These are phyloP conservation scores for Pichia sp. DNA, from an alignment of 1,139 yeast genomes.

Conservation along the genomic window DNA sequence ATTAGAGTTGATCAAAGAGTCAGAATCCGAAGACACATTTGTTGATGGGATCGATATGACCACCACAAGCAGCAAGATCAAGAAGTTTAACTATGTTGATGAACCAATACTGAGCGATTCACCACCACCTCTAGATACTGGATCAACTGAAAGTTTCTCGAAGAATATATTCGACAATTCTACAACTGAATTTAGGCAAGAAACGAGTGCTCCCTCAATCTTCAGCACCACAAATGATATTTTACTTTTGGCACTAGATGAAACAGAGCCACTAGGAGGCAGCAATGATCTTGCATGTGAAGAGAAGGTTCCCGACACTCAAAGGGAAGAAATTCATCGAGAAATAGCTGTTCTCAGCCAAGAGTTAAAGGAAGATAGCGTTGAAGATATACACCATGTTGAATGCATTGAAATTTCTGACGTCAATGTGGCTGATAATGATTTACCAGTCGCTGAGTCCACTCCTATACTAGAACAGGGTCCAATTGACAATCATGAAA, in stretches of 20 bases:
- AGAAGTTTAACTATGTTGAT: not conserved
- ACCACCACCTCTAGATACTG: not conserved
- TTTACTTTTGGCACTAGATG: not conserved
- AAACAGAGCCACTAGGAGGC: no score
- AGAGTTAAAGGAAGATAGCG: no score
- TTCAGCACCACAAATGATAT: not conserved
- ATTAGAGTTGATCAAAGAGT: slow-evolving; percentile 14
- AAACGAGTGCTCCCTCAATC: not conserved
- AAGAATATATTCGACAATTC: not conserved
- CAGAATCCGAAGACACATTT: slow-evolving; percentile 11
- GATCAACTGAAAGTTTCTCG: not conserved
- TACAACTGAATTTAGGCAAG: not conserved
- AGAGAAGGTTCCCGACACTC: no score
- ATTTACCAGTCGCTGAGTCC: no score
- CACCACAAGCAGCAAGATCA: not conserved
- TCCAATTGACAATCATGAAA: not conserved
- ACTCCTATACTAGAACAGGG: no score
- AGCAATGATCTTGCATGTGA: no score
- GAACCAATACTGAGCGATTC: slow-evolving; percentile 1
- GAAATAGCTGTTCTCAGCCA: no score
- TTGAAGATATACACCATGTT: no score
- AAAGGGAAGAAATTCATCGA: no score
- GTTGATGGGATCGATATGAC: not conserved
- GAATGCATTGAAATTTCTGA: no score
- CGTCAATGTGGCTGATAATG: no score